phyloP scores from a whole-genome alignment of 2,329 filamentous ascomycete genomes.

The Tothia fuscella region DNA sequence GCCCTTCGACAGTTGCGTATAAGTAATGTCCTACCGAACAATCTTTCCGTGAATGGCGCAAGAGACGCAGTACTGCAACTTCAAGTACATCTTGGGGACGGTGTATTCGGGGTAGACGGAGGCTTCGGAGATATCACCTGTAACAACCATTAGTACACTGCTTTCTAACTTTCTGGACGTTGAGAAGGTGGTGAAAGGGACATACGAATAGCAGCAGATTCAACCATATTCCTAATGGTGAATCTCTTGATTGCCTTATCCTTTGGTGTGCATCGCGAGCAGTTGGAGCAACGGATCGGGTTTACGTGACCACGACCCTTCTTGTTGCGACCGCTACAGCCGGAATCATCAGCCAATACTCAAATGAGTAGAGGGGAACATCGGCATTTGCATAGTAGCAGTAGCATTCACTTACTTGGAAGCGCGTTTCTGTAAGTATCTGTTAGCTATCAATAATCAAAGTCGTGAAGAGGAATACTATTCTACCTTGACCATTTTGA shows the following conservation, averaged over 20 bases:
- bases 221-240: conserved; percentile 99
- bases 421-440: conserved; percentile 63
- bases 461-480: no score
- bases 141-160: not conserved
- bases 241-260: conserved; percentile 99
- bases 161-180: not conserved
- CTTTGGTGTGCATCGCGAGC: conserved; percentile 77
- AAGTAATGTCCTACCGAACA: conserved; percentile 71
- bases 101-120: conserved; percentile 99
- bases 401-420: conserved; percentile 46
- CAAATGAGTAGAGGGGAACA: conserved; percentile 3
- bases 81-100: conserved; percentile 99
- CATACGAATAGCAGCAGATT: conserved; percentile 98
- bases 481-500: no score
- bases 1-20: not conserved
- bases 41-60: conserved; percentile 99
- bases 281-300: conserved; percentile 91
- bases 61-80: conserved; percentile 99
- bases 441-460: no score
- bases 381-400: not conserved
- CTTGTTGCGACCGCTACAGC: conserved; percentile 89
- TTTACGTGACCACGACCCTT: conserved; percentile 69
- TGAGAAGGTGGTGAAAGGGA: conserved; percentile 22
- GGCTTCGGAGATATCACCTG: conserved; percentile 99
- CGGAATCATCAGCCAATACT: conserved; percentile 20